Percentiles rank a stretch among this genome's conserved stretches.
phyloP scores from a whole-genome alignment of 1,139 yeast species.

The Scheffersomyces illinoinensis region DNA sequence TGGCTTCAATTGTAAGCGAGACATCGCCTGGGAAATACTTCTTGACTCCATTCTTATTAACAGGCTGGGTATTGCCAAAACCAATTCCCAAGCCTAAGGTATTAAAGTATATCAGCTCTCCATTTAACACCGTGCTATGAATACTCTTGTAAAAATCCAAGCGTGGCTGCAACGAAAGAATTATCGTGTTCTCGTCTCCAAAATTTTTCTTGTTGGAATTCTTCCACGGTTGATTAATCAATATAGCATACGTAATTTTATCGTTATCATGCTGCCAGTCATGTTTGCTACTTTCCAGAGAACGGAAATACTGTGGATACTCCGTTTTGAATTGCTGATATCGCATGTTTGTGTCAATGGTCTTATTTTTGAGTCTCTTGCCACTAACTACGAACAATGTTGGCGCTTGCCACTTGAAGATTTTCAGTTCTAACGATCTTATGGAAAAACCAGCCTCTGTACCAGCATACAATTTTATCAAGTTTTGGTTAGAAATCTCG shows the following conservation, averaged over 20 bases:
- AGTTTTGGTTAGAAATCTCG: slow-evolving; percentile 35
- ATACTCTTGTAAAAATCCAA: slow-evolving; percentile 54
- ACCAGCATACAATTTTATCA: slow-evolving; percentile 71
- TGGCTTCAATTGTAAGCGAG: slow-evolving; percentile 74
- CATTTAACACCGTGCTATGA: slow-evolving; percentile 27
- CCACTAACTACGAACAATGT: slow-evolving; percentile 74
- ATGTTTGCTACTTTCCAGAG: slow-evolving; percentile 28
- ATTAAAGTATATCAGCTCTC: slow-evolving; percentile 58
- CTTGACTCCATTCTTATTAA: slow-evolving; percentile 43
- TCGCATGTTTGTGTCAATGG: slow-evolving; percentile 44
- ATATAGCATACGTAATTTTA: slow-evolving; percentile 59
- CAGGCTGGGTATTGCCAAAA: slow-evolving; percentile 69
- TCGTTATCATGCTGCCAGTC: slow-evolving; percentile 41
- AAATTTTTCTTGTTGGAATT: slow-evolving; percentile 70
- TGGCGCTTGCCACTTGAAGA: slow-evolving; percentile 90
- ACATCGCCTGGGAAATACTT: slow-evolving; percentile 63
- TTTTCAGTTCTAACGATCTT: slow-evolving; percentile 80
- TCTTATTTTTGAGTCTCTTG: slow-evolving; percentile 44
- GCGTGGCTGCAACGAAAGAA: slow-evolving; percentile 67
- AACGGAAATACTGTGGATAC: slow-evolving; percentile 50
- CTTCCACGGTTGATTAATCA: slow-evolving; percentile 73
- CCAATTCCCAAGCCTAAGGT: slow-evolving; percentile 79
- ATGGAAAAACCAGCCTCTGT: slow-evolving; percentile 82
- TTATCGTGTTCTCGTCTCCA: slow-evolving; percentile 56
- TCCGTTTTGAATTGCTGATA: slow-evolving; percentile 52